phyloP scores from a whole-genome alignment of 495 filamentous ascomycete genomes.

The Neurospora sp. region DNA sequence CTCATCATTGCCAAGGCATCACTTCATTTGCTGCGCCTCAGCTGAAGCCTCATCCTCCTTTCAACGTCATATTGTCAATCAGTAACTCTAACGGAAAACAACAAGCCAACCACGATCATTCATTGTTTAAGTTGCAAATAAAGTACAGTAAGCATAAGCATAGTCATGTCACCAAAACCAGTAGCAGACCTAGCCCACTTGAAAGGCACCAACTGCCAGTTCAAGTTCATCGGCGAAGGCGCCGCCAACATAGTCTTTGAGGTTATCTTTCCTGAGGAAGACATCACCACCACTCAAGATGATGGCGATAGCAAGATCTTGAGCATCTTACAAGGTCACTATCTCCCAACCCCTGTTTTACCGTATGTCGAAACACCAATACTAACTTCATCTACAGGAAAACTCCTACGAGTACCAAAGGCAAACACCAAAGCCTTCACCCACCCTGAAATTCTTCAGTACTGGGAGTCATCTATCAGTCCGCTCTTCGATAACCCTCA shows the following conservation, averaged over 20 bases:
- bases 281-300: constrained; percentile 6
- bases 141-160: background rate
- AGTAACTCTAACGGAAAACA: background rate
- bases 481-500: constrained; percentile 38
- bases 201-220: constrained; percentile 4
- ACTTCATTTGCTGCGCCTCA: background rate
- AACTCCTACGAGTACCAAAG: constrained; percentile 59
- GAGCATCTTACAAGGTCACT: constrained; percentile 10
- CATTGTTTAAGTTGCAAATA: background rate
- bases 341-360: background rate
- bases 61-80: background rate
- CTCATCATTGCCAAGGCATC: background rate
- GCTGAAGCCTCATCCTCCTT: background rate
- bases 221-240: constrained; percentile 45
- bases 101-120: background rate
- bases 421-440: constrained; percentile 42
- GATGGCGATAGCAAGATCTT: constrained; percentile 8
- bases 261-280: constrained; percentile 26
- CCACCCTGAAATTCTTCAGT: constrained; percentile 44
- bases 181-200: constrained; percentile 1
- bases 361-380: background rate
- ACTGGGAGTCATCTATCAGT: constrained; percentile 47
- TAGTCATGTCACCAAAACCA: background rate
- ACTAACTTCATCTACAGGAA: constrained; percentile 27
- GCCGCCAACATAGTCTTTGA: constrained; percentile 65